Base-by-base conservation (phyloP, 805 yeast genomes). In the Candida namnaoensis region DNA sequence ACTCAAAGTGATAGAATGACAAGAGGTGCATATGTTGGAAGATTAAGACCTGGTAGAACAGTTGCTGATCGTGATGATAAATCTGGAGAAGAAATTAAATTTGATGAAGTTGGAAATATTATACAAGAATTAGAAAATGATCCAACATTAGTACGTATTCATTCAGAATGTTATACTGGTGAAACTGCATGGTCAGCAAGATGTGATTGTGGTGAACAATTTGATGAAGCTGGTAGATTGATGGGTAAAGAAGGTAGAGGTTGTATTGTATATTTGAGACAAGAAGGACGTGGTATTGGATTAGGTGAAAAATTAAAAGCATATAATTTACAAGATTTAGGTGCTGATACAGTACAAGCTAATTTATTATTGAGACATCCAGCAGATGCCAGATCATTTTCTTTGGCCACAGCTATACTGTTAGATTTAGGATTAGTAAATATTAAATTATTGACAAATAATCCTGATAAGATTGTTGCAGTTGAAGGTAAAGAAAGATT, bases 181-280 rank as follows among this genome's bases (percentile, higher is more conserved):
- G 99, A 93, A 58, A 93, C 97, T 1, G 98, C 97, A 9, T 93
- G 99, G 99, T 80, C 91, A 44, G 98, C 99, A 1, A 74, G 99
- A 42, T 93, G 99, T 62, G 99, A 93, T 63, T 93, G 99, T 65
- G 99, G 99, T 19, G 99, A 93, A 63, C 99, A 93, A 66, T 86
- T 93, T 54, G 97, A 93, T 62, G 96, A 95, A 62, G 98, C 98
- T 2, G 99, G 97, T 8, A 73, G 95, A 47, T 62, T 88, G 36
- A 93, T 93, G 91, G 95, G 95, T 7, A 67, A 72, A 43, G 72
- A 71, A 38, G 96, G 96, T 14, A 83, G 80, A 49, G 99, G 99
- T 23, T 90, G 95, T 52, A 88, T 93, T 39, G 98, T 93, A 2
- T 93, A 93, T 59, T 68, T 93, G 48, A 77, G 99, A 56, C 99